Evolutionary conservation across 2,329 filamentous ascomycete species (phyloP).

Genomic region (Diaporthe sp.): DNA sequence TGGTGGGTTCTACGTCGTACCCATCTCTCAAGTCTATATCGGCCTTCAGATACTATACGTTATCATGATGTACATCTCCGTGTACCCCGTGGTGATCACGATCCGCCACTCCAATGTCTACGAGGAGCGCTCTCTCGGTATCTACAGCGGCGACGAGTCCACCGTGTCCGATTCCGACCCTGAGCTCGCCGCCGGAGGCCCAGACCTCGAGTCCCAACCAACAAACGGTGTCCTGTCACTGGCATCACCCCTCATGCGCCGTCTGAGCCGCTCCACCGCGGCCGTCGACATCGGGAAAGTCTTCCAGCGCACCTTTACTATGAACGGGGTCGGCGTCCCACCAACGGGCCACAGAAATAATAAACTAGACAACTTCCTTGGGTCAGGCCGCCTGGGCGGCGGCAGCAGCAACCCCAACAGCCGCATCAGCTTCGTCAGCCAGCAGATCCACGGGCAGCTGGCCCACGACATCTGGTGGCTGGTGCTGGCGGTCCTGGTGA

Average conservation of each 20-base stretch:
- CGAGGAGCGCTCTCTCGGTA: constrained; percentile 76
- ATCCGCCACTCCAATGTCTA: constrained; percentile 80
- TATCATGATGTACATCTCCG: constrained; percentile 77
- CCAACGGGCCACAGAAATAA: constrained; percentile 36
- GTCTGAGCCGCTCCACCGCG: constrained; percentile 41
- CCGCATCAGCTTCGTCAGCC: constrained; percentile 64
- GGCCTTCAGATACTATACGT: constrained; percentile 72
- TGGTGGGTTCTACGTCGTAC: constrained; percentile 76
- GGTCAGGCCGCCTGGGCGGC: constrained; percentile 39
- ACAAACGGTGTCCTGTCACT: neutral
- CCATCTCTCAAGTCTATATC: constrained; percentile 68
- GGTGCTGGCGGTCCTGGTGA: constrained; percentile 70
- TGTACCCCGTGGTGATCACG: constrained; percentile 73
- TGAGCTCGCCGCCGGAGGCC: neutral
- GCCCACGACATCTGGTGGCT: constrained; percentile 77
- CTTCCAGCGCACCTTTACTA: constrained; percentile 56
- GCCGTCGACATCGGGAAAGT: constrained; percentile 50
- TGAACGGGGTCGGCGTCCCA: constrained; percentile 59
- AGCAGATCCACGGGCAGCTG: constrained; percentile 71
- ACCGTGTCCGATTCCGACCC: constrained; percentile 8
- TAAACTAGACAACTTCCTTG: constrained; percentile 25
- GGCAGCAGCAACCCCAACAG: constrained; percentile 48
- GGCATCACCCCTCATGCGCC: constrained; percentile 17
- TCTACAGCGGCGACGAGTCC: constrained; percentile 59
- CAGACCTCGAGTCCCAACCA: neutral